These are phyloP conservation scores for Butyriboletus appendiculatus DNA, from an alignment of 1,284 basidiomycete genomes.

Conservation along the genomic window DNA sequence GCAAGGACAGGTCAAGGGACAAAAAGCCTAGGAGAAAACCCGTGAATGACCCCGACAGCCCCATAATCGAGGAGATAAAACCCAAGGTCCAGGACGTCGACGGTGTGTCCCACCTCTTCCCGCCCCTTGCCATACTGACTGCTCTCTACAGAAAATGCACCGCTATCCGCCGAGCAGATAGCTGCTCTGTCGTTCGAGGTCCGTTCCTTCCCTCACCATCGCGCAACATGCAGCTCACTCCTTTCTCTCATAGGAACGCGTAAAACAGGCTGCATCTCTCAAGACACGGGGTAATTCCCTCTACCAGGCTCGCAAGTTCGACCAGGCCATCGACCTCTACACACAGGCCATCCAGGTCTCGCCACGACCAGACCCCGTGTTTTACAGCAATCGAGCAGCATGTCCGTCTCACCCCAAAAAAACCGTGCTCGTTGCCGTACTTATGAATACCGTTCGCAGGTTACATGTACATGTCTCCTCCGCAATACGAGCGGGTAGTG, in stretches of 20 bases:
- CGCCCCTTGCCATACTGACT: slow-evolving; percentile 2
- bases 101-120: slow-evolving; percentile 28
- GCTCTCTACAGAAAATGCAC: slow-evolving; percentile 35
- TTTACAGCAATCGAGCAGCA: slow-evolving; percentile 97
- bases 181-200: slow-evolving; percentile 59
- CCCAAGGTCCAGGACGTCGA: slow-evolving; percentile 42
- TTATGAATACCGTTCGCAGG: slow-evolving; percentile 46
- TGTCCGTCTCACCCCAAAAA: slow-evolving; percentile 52
- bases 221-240: slow-evolving; percentile 8
- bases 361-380: slow-evolving; percentile 89
- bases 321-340: slow-evolving; percentile 82
- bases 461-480: slow-evolving; percentile 90
- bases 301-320: slow-evolving; percentile 81
- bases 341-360: slow-evolving; percentile 89
- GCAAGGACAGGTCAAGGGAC: slow-evolving; percentile 54
- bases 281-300: slow-evolving; percentile 91
- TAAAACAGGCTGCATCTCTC: slow-evolving; percentile 73
- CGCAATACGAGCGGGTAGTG: slow-evolving; percentile 85
- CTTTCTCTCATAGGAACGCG: slow-evolving; percentile 59
- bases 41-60: slow-evolving; percentile 56
- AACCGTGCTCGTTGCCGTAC: not conserved
- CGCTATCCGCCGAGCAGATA: slow-evolving; percentile 56
- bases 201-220: not conserved
- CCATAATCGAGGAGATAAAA: slow-evolving; percentile 72
- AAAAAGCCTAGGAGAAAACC: slow-evolving; percentile 60